Base-by-base conservation (phyloP, 495 filamentous ascomycete genomes). In the Lasiosphaeria miniovina region DNA sequence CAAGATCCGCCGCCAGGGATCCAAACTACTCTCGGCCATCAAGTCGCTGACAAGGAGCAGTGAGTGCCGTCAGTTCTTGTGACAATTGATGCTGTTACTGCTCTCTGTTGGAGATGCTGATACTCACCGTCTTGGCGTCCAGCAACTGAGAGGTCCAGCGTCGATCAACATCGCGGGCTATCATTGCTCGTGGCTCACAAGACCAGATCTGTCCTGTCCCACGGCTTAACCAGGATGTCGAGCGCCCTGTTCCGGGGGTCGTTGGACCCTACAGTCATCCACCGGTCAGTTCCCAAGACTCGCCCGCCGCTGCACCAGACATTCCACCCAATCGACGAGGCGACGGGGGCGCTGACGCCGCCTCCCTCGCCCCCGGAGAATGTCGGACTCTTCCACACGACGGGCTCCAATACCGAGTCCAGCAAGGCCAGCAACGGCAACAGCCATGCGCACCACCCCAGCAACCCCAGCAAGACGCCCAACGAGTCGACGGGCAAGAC, bases 261-360 rank as follows among this genome's bases (percentile, higher is more conserved):
- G 17, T 63, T 75, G 43, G 75, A 80, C 17, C 74, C 76, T 1
- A 82, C 77, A 0, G 71, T 81, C 6, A 75, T 83, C 14, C 77
- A 75, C 64, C 73, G 79, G 40, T 54, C 69, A 33, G 62, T 71
- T 33, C 64, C 69, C 36, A 79, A 78, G 55, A 66, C 62, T 33
- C 69, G 71, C 34, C 74, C 64, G 1, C 65, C 71, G 43, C 17
- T 72, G 40, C 64, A 58, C 40, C 54, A 62, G 14, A 63, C 69
- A n/a, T 65, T 68, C 35, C 59, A 60, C 11, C 50, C 34, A 32
- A 41, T 17, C n/a, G 58, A 52, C 32, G 34, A 24, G 12, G 10
- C 14, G 24, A 14, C 17, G 4, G 8, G 38, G 6, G 5, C 43
- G 43, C 38, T 41, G 38, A 7, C 12, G 38, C 38, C 38, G 8